Percentiles rank a stretch among this genome's conserved stretches.
phyloP scores from a whole-genome alignment of 495 filamentous ascomycete genomes.

The Penicillium silybi region DNA sequence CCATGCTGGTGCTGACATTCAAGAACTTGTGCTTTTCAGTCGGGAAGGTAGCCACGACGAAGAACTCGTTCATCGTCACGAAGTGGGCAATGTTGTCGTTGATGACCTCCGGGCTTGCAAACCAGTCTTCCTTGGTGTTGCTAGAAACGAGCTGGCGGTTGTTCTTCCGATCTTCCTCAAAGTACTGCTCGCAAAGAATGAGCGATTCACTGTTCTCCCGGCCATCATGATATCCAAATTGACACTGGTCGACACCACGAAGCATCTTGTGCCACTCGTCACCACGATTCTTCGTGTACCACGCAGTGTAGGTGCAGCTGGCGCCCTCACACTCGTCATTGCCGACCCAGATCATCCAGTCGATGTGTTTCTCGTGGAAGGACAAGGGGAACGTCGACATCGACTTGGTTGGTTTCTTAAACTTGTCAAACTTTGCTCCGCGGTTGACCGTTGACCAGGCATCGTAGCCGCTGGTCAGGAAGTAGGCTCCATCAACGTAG shows the following conservation, averaged over 20 bases:
- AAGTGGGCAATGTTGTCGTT: constrained; percentile 74
- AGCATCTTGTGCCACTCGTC: constrained; percentile 67
- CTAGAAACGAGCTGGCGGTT: constrained; percentile 68
- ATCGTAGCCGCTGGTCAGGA: constrained; percentile 64
- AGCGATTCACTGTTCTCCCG: constrained; percentile 58
- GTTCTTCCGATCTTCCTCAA: constrained; percentile 54
- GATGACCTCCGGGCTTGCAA: constrained; percentile 53
- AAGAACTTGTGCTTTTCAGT: constrained; percentile 62
- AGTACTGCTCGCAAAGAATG: constrained; percentile 75
- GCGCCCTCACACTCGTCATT: constrained; percentile 50
- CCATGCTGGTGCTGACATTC: constrained; percentile 74
- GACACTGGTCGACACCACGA: constrained; percentile 68
- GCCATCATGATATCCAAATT: constrained; percentile 70
- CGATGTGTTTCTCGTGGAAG: constrained; percentile 76
- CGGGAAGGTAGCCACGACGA: constrained; percentile 75
- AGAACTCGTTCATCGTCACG: constrained; percentile 91
- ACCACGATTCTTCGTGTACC: constrained; percentile 68
- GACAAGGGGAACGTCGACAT: constrained; percentile 45
- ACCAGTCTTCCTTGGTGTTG: constrained; percentile 55
- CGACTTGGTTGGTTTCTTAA: constrained; percentile 52
- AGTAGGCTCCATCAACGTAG: constrained; percentile 78
- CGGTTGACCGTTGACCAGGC: constrained; percentile 77
- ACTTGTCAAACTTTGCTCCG: constrained; percentile 61
- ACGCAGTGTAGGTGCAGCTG: constrained; percentile 67
- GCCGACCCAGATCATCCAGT: constrained; percentile 92